Evolutionary conservation across 23 red algal genomes (phyloP).

Genomic region (Gracilariopsis chorda): DNA sequence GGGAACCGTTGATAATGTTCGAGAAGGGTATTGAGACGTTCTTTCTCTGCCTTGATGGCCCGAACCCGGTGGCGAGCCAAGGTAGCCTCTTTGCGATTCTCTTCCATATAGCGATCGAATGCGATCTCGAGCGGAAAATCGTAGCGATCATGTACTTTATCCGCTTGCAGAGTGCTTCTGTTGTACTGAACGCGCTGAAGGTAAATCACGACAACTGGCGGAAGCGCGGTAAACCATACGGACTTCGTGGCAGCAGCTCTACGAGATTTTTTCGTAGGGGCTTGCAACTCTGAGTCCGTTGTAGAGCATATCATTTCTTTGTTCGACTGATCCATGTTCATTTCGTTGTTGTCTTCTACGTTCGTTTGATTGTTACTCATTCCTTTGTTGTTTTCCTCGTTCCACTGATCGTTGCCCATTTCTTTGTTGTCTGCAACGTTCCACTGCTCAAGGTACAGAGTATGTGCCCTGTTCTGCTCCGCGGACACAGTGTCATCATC

Average conservation of each 20-base stretch:
- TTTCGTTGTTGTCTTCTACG: not conserved
- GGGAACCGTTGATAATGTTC: constrained; percentile 31
- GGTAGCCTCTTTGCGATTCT: constrained; percentile 43
- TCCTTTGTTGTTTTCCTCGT: not conserved
- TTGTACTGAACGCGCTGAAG: constrained; percentile 85
- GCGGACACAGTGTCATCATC: not conserved
- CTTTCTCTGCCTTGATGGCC: constrained; percentile 4
- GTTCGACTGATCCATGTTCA: not conserved
- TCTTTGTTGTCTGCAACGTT: not conserved
- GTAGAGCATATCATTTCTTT: not conserved
- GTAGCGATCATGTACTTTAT: constrained; percentile 90
- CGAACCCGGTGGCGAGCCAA: constrained; percentile 23
- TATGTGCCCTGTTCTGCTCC: too few relatives aligned
- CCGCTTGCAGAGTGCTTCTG: constrained; percentile 61
- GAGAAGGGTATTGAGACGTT: constrained; percentile 5
- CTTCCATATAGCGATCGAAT: constrained; percentile 85
- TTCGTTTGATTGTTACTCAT: not conserved
- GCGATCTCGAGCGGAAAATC: constrained; percentile 62
- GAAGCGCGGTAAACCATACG: constrained; percentile 76
- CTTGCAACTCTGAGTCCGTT: not conserved
- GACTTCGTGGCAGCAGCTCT: constrained; percentile 36
- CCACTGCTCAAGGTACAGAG: too few relatives aligned
- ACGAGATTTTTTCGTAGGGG: not conserved
- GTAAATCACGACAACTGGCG: constrained; percentile 89
- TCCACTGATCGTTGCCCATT: too few relatives aligned